phyloP scores from a whole-genome alignment of 2,329 filamentous ascomycete genomes.

The Colletotrichum sp. region DNA sequence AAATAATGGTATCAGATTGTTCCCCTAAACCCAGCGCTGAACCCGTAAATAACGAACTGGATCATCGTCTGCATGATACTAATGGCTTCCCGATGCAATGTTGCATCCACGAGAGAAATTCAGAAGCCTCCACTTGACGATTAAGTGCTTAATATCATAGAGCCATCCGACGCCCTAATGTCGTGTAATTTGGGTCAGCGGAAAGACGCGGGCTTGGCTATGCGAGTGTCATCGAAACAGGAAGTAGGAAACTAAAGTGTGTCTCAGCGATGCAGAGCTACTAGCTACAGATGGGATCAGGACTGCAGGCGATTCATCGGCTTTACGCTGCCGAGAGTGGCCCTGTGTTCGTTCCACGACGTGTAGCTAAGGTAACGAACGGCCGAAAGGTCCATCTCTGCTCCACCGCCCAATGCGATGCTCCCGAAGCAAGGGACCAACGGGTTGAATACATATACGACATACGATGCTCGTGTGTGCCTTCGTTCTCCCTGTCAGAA shows the following conservation, averaged over 20 bases:
- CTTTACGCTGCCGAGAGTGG: neutral
- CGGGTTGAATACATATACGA: neutral
- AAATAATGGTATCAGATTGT: neutral
- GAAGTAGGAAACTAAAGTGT: neutral
- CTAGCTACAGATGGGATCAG: neutral
- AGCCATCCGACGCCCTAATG: neutral
- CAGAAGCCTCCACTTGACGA: neutral
- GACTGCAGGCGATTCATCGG: neutral
- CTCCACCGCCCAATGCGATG: neutral
- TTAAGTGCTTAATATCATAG: neutral
- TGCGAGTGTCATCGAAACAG: neutral
- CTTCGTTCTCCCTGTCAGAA: fast-evolving
- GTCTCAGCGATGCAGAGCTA: neutral
- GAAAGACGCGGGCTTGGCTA: neutral
- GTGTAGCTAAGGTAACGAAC: neutral
- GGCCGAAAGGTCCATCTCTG: neutral
- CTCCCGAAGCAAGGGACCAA: neutral
- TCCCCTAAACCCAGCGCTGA: neutral
- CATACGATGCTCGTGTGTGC: neutral
- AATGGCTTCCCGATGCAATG: neutral
- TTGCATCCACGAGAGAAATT: neutral
- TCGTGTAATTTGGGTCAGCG: neutral
- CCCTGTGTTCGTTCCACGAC: neutral
- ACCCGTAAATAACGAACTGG: no score
- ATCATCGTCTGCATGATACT: neutral